phyloP scores from a whole-genome alignment of 306 rosid genomes.

The Abrus precatorius region DNA sequence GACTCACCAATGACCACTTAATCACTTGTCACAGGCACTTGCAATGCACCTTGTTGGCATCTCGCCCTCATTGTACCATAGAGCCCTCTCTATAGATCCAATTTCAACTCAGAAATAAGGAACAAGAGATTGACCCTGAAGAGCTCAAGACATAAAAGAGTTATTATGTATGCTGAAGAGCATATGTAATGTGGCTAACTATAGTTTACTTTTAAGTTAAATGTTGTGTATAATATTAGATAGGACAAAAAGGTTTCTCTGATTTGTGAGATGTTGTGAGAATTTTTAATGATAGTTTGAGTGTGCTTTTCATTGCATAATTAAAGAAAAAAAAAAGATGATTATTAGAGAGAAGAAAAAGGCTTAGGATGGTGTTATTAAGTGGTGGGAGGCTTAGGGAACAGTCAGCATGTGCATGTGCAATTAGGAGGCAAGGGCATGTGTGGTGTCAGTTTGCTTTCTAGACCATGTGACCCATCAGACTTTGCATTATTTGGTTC shows the following conservation, averaged over 20 bases:
- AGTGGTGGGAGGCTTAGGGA: slow-evolving; percentile 58
- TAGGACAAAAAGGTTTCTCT: slow-evolving; percentile 39
- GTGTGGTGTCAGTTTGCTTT: slow-evolving; percentile 92
- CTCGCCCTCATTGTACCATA: slow-evolving; percentile 45
- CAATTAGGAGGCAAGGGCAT: slow-evolving; percentile 82
- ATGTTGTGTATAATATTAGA: slow-evolving; percentile 64
- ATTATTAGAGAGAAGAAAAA: slow-evolving; percentile 32
- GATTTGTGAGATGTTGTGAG: slow-evolving; percentile 59
- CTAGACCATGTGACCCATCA: slow-evolving; percentile 78
- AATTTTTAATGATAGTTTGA: slow-evolving; percentile 56
- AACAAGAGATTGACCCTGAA: slow-evolving; percentile 48
- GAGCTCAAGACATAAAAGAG: slow-evolving; percentile 34
- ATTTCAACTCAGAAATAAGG: slow-evolving; percentile 37
- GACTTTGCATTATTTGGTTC: slow-evolving; percentile 68
- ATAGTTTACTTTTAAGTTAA: slow-evolving; percentile 47
- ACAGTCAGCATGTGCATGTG: slow-evolving; percentile 79
- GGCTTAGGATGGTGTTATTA: slow-evolving; percentile 49
- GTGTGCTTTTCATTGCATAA: slow-evolving; percentile 49
- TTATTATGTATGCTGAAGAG: slow-evolving; percentile 47
- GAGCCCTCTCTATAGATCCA: slow-evolving; percentile 50
- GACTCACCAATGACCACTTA: slow-evolving; percentile 93
- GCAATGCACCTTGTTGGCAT: slow-evolving; percentile 68
- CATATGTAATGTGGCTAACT: slow-evolving; percentile 69
- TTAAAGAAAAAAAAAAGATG: slow-evolving; percentile 16
- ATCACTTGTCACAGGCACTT: slow-evolving; percentile 89